phyloP scores from a whole-genome alignment of 352 stramenopile genomes.

The Elongisporangium undulatum region DNA sequence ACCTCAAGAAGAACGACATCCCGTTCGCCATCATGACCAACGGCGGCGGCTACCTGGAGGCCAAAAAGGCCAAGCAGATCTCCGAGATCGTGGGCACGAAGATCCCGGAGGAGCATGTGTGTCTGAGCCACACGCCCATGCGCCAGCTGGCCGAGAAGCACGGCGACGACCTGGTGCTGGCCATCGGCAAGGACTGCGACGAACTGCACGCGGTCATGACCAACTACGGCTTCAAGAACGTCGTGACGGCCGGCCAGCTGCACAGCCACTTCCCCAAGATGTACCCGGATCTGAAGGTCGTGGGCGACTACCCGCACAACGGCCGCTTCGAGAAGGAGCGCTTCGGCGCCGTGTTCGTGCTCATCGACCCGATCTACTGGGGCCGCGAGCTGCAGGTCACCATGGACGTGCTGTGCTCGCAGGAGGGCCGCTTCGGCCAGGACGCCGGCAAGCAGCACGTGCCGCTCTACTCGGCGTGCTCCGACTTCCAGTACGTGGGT shows the following conservation, averaged over 20 bases:
- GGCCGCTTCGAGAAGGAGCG: conserved; percentile 46
- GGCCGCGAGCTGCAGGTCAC: conserved; percentile 70
- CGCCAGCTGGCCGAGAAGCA: conserved; percentile 58
- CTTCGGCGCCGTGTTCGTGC: conserved; percentile 68
- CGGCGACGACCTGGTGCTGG: conserved; percentile 67
- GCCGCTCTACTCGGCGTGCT: conserved; percentile 82
- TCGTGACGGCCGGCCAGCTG: conserved; percentile 71
- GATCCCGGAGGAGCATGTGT: conserved; percentile 48
- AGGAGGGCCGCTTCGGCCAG: conserved; percentile 43
- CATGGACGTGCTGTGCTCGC: conserved; percentile 68
- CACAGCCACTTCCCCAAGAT: conserved; percentile 75
- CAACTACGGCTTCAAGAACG: conserved; percentile 81
- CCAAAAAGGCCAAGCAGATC: conserved; percentile 71
- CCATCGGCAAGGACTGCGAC: conserved; percentile 73
- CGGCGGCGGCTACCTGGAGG: conserved; percentile 71
- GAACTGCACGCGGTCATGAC: conserved; percentile 60
- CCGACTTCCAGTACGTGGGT: conserved; percentile 85
- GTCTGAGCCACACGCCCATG: conserved; percentile 85
- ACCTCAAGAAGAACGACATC: conserved; percentile 49
- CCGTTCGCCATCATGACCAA: conserved; percentile 88
- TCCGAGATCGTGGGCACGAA: conserved; percentile 57
- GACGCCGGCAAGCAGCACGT: conserved; percentile 49
- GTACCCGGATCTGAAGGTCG: conserved; percentile 77
- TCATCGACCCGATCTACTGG: conserved; percentile 80
- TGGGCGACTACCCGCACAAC: conserved; percentile 23